A percentile compares a stretch with the other conserved stretches of the same genome.
Conservation (phyloP, 768 basidiomycete genomes). For the Tulasnella sp. region DNA sequence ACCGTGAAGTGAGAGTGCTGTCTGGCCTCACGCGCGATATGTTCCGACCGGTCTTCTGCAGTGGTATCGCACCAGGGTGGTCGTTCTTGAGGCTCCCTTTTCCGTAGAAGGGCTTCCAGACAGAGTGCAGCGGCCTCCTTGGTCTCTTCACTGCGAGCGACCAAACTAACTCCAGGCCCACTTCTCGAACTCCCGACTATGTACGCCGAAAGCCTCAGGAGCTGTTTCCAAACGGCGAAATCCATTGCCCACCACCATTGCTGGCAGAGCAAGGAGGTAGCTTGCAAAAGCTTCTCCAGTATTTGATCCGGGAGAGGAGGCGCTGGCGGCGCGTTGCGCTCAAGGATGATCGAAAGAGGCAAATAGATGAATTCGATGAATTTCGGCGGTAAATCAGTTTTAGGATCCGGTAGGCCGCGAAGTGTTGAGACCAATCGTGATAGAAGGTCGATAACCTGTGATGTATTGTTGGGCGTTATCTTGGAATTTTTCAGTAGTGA, state of each 20-base stretch:
- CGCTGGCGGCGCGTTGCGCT: constrained; percentile 62
- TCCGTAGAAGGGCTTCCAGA: constrained; percentile 63
- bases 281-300: constrained; percentile 69
- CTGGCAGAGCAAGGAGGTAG: constrained; percentile 62
- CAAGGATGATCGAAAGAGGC: constrained; percentile 82
- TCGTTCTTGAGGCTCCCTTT: constrained; percentile 46
- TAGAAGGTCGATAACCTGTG: constrained; percentile 57
- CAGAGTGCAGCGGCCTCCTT: constrained; percentile 73
- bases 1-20: constrained; percentile 65
- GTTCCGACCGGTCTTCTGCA: constrained; percentile 37
- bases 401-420: constrained; percentile 43
- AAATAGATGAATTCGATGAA: constrained; percentile 85
- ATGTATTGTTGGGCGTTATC: constrained; percentile 59
- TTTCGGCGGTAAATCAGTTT: constrained; percentile 53
- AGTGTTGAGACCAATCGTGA: constrained; percentile 57
- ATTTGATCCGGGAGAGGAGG: constrained; percentile 75
- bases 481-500: constrained; percentile 73
- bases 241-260: constrained; percentile 89
- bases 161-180: constrained; percentile 44
- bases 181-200: constrained; percentile 58
- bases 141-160: constrained; percentile 78
- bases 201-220: constrained; percentile 75
- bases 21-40: constrained; percentile 38
- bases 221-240: constrained; percentile 74
- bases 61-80: constrained; percentile 41